phyloP scores from a whole-genome alignment of 495 filamentous ascomycete species.

The Talaromyces borbonicus region DNA sequence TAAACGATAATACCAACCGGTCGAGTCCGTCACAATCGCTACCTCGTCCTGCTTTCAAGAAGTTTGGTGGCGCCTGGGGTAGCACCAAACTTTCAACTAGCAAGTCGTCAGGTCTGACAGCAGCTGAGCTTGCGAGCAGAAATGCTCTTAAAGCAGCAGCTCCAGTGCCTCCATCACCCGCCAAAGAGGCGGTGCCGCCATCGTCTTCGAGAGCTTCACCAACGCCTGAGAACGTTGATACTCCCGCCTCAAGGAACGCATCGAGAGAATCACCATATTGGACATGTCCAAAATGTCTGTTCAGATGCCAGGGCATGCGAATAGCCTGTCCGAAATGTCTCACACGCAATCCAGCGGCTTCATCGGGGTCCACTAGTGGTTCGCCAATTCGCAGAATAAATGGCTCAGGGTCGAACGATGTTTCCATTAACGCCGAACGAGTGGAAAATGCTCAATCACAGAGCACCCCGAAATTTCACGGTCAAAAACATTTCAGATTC shows the following conservation, averaged over 20 bases:
- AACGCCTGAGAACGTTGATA: too few species aligned
- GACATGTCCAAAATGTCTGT: slow-evolving; percentile 24
- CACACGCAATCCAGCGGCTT: slow-evolving; percentile 18
- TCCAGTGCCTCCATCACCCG: background rate
- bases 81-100: background rate
- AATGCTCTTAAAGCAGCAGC: background rate
- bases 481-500: too few species aligned
- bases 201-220: too few species aligned
- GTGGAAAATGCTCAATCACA: background rate
- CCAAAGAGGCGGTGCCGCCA: too few species aligned
- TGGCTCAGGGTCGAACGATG: background rate
- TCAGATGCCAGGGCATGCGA: slow-evolving; percentile 16
- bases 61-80: background rate
- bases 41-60: slow-evolving; percentile 1
- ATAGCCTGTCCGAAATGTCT: slow-evolving; percentile 22
- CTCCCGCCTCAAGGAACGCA: too few species aligned
- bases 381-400: background rate
- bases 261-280: slow-evolving; percentile 21
- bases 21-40: background rate
- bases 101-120: background rate
- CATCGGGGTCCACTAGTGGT: slow-evolving; percentile 1
- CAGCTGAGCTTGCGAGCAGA: slow-evolving; percentile 2
- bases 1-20: background rate
- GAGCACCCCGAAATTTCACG: too few species aligned
- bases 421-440: background rate